Evolutionary conservation across 768 basidiomycete genomes (phyloP).

Genomic region (Collybia sordida): DNA sequence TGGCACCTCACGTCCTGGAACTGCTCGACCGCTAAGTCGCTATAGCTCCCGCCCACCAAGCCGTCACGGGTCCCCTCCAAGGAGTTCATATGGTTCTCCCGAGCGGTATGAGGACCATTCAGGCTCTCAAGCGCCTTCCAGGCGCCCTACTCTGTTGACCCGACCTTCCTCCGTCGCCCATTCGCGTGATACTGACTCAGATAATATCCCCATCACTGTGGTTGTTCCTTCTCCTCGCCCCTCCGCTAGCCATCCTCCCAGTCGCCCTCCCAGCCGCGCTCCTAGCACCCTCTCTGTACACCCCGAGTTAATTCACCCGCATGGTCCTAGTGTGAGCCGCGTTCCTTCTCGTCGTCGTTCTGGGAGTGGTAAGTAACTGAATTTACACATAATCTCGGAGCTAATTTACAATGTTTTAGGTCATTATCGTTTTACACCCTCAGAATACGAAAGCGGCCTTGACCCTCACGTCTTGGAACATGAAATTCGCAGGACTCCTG

Average conservation of each 20-base stretch:
- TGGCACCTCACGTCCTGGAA: too few species aligned
- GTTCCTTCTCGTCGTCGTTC: constrained; percentile 4
- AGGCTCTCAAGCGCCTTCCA: background rate
- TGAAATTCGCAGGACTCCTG: constrained; percentile 4
- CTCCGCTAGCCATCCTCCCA: constrained; percentile 7
- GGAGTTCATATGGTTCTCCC: background rate
- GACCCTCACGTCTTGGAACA: constrained; percentile 4
- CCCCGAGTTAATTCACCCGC: constrained; percentile 2
- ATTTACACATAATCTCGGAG: background rate
- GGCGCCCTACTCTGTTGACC: background rate
- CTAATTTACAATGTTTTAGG: background rate
- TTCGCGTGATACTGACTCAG: background rate
- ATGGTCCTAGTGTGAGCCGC: constrained; percentile 2
- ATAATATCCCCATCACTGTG: constrained; percentile 12
- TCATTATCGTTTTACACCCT: constrained; percentile 9
- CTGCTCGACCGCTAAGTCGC: too few species aligned
- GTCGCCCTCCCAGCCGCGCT: constrained; percentile 11
- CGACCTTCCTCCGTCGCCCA: background rate
- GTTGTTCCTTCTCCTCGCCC: constrained; percentile 11
- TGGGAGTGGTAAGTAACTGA: constrained; percentile 8
- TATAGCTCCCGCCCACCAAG: too few species aligned
- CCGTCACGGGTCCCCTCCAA: too few species aligned
- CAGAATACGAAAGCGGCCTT: constrained; percentile 7
- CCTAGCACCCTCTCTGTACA: constrained; percentile 12
- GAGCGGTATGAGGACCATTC: background rate